Base-by-base conservation (phyloP, 805 yeast species). In the Pichia paraexigua region DNA sequence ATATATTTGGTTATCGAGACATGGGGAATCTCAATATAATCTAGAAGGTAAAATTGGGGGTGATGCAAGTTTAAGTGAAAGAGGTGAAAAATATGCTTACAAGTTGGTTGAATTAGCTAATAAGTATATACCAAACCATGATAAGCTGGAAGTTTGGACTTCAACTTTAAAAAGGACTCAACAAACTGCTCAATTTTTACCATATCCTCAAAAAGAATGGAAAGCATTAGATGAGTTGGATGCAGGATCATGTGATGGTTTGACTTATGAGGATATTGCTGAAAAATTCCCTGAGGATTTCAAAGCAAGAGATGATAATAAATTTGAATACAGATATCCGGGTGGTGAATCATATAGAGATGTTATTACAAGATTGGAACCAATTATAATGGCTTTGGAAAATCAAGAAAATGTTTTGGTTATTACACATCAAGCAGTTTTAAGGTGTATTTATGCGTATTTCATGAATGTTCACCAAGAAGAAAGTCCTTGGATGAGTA, bases 401-500 rank as follows among this genome's bases (percentile, higher is more conserved):
- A 83, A 97, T 54, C 98, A 92, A 69, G 98, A 94, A 61, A 91
- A 94, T 66, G 90, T 94, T 47, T 75, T 94, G 64, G 92, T 94
- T 54, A 94, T 94, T 43, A 94, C 99, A 4, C 99, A 94, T 67
- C 99, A 94, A 70, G 98, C 98, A 0, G 98, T 94, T 12, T 74
- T 94, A 58, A 79, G 99, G 62, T 94, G 99, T 65, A 83, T 94
- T 48, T 94, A 94, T 68, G 98, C 99, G 9, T 94, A 94, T 68
- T 94, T 91, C 65, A 94, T 94, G 98, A 92, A 94, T 65, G 95
- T 94, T 20, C 97, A 97, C 5, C 98, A 92, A 67, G 97, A 92
- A 61, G 92, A 89, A 66, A 80, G 91, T 53, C 99, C 99, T 6
- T 94, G 99, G 99, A 90, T 94, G 96, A 88, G 95, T 41, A 95